Conservation (phyloP, 2,329 filamentous ascomycete genomes). For the Pestalotiopsis sp. region DNA sequence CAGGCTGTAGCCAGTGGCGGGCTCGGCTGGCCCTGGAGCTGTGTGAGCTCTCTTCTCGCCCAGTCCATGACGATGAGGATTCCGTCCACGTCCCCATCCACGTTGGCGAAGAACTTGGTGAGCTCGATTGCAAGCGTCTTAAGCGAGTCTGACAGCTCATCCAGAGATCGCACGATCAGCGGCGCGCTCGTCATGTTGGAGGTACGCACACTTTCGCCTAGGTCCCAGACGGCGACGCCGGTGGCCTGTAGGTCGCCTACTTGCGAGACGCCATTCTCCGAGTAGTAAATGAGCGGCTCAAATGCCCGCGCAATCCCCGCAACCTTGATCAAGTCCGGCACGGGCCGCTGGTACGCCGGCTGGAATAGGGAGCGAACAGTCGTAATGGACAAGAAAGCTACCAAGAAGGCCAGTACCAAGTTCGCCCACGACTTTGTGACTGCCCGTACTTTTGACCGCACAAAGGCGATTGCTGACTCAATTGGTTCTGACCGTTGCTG, state of each 20-base stretch:
- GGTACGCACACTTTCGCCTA: slow-evolving; percentile 83
- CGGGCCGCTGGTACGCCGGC: slow-evolving; percentile 65
- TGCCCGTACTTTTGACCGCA: slow-evolving; percentile 59
- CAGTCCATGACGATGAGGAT: slow-evolving; percentile 96
- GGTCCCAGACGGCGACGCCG: slow-evolving; percentile 90
- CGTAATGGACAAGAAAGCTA: slow-evolving; percentile 64
- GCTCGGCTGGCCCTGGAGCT: slow-evolving; percentile 61
- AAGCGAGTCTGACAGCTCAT: slow-evolving; percentile 81
- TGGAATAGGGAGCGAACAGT: slow-evolving; percentile 67
- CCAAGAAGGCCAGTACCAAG: slow-evolving; percentile 60
- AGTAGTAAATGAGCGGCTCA: slow-evolving; percentile 93
- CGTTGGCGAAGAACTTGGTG: slow-evolving; percentile 88
- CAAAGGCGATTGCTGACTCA: slow-evolving; percentile 66
- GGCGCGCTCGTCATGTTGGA: slow-evolving; percentile 90
- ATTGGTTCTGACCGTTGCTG: slow-evolving; percentile 85
- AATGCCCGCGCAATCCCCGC: slow-evolving; percentile 87
- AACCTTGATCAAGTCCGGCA: slow-evolving; percentile 87
- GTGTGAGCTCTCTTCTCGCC: slow-evolving; percentile 81
- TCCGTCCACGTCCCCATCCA: slow-evolving; percentile 88
- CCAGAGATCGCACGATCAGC: slow-evolving; percentile 81
- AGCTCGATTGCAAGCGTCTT: slow-evolving; percentile 83
- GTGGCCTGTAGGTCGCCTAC: slow-evolving; percentile 89
- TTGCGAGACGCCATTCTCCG: slow-evolving; percentile 82
- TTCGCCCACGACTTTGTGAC: slow-evolving; percentile 71
- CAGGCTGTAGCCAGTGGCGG: slow-evolving; percentile 70